A percentile compares a stretch with the other conserved stretches of the same genome.
Conservation (phyloP, 352 stramenopile species). For the Phytophthora aleatoria region DNA sequence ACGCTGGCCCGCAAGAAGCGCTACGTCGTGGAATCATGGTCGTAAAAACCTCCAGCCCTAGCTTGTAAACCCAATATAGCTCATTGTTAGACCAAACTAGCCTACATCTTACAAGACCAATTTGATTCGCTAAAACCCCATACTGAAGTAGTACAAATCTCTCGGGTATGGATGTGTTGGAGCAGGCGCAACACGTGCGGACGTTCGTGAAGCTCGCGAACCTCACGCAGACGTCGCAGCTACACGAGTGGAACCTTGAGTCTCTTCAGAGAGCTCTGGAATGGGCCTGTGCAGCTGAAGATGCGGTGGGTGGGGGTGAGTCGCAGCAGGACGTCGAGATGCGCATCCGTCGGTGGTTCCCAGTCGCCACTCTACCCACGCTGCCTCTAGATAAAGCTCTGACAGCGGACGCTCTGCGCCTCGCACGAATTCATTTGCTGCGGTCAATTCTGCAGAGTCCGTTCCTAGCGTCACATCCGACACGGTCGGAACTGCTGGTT, state of each 20-base stretch:
- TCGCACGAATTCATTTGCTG: slow-evolving; percentile 43
- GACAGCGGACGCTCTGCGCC: slow-evolving; percentile 14
- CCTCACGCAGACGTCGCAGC: slow-evolving; percentile 49
- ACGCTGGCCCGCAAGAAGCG: slow-evolving; percentile 70
- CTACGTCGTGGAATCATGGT: slow-evolving; percentile 90
- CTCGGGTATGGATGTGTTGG: neutral
- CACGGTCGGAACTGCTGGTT: slow-evolving; percentile 44
- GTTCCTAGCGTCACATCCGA: slow-evolving; percentile 51
- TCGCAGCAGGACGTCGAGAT: slow-evolving; percentile 25
- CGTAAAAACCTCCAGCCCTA: slow-evolving; percentile 30
- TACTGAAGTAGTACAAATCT: too few species aligned
- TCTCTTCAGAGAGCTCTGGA: slow-evolving; percentile 48
- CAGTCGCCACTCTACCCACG: slow-evolving; percentile 44
- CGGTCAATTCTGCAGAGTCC: slow-evolving; percentile 56
- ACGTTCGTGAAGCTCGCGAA: slow-evolving; percentile 56
- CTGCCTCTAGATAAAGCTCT: slow-evolving; percentile 25
- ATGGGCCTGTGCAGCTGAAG: slow-evolving; percentile 47
- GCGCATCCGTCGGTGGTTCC: slow-evolving; percentile 38
- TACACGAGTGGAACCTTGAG: slow-evolving; percentile 59
- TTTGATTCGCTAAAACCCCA: too few species aligned
- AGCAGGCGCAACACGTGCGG: slow-evolving; percentile 36
- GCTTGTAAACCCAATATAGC: too few species aligned
- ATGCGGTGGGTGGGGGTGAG: slow-evolving; percentile 14
- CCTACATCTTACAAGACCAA: too few species aligned
- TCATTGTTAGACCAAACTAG: too few species aligned